Evolutionary conservation across 2,329 filamentous ascomycete species (phyloP).

Genomic region (Nigrospora osmanthi): DNA sequence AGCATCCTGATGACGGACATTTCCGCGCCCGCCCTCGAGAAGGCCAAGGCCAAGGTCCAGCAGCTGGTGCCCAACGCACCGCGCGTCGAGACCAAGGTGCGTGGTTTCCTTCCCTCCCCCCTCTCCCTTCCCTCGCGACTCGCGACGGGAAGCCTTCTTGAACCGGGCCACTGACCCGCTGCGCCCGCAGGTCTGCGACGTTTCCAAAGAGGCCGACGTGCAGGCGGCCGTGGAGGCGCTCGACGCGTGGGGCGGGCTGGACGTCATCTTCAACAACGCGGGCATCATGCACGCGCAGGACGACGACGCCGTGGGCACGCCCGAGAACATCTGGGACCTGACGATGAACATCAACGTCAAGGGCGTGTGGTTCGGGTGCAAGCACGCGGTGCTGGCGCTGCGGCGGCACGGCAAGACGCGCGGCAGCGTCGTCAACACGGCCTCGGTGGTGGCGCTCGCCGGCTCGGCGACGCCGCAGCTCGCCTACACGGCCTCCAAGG

Average conservation of each 20-base stretch:
- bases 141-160: too few relatives aligned
- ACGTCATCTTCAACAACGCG: constrained; percentile 95
- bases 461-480: constrained; percentile 83
- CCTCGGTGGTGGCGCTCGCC: constrained; percentile 79
- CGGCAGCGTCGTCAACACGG: constrained; percentile 86
- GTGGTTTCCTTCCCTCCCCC: not conserved
- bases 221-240: constrained; percentile 65
- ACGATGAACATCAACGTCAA: constrained; percentile 95
- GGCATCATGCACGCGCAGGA: constrained; percentile 91
- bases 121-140: not conserved
- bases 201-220: constrained; percentile 77
- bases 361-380: constrained; percentile 94
- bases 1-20: constrained; percentile 82
- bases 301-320: constrained; percentile 72
- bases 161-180: not conserved
- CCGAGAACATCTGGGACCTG: constrained; percentile 88
- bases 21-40: constrained; percentile 68
- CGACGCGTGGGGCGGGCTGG: constrained; percentile 79
- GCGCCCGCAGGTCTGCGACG: constrained; percentile 52
- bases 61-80: constrained; percentile 56
- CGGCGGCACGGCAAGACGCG: constrained; percentile 71
- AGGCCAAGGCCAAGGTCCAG: constrained; percentile 67
- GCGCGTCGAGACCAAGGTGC: constrained; percentile 50
- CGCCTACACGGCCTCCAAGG: constrained; percentile 91
- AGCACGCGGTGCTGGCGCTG: constrained; percentile 79